Conservation (phyloP, 805 yeast species). For the Candida boidinii region DNA sequence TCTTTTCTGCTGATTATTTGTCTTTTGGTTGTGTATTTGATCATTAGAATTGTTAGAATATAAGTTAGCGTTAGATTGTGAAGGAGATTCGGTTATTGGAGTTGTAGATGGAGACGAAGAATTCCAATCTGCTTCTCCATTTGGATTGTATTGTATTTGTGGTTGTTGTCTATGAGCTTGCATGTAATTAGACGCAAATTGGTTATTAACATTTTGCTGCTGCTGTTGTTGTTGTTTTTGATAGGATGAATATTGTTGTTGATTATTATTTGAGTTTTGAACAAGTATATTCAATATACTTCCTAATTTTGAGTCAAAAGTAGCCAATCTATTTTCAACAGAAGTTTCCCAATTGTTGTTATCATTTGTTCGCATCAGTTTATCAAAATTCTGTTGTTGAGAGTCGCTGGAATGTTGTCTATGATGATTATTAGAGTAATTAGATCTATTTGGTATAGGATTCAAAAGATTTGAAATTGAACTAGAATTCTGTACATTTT, state of each 20-base stretch:
- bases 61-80: too few relatives aligned
- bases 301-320: slow-evolving; percentile 30
- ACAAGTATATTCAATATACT: slow-evolving; percentile 25
- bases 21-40: not conserved
- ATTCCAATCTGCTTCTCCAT: too few relatives aligned
- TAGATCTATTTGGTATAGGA: not conserved
- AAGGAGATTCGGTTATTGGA: too few relatives aligned
- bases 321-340: slow-evolving; percentile 30
- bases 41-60: not conserved
- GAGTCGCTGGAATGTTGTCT: not conserved
- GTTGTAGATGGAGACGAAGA: too few relatives aligned
- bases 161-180: too few relatives aligned
- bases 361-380: not conserved
- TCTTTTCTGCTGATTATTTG: too few relatives aligned
- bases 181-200: too few relatives aligned
- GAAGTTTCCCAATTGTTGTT: slow-evolving; percentile 22
- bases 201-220: too few relatives aligned
- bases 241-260: not conserved
- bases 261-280: not conserved
- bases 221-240: slow-evolving; percentile 1
- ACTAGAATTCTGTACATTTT: not conserved
- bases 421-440: not conserved
- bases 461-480: not conserved
- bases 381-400: not conserved
- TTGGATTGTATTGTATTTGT: too few relatives aligned